These are phyloP conservation scores for Saitozyma sp. DNA, from an alignment of 768 basidiomycete species.

Conservation along the genomic window DNA sequence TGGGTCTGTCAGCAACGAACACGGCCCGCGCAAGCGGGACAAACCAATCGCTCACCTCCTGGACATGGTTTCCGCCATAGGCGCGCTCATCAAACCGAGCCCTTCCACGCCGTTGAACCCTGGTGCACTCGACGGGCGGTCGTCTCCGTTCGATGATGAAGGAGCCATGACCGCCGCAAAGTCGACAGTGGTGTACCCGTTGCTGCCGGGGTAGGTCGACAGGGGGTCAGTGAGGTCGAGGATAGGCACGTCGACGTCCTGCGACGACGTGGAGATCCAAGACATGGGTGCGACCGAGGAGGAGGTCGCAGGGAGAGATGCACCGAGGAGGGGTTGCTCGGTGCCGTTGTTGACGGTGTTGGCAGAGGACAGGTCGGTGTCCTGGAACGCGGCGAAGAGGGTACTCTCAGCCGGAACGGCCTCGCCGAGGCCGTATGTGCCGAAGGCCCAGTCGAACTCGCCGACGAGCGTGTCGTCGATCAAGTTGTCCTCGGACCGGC, in stretches of 20 bases:
- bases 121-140: constrained; percentile 36
- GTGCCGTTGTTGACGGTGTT: not conserved
- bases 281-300: too few species aligned
- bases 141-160: not conserved
- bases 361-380: not conserved
- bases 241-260: not conserved
- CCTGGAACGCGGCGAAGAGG: constrained; percentile 37
- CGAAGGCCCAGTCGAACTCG: constrained; percentile 39
- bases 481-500: constrained; percentile 4
- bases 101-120: constrained; percentile 29
- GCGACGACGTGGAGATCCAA: too few species aligned
- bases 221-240: not conserved
- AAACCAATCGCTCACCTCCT: constrained; percentile 32
- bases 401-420: constrained; percentile 22
- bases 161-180: constrained; percentile 30
- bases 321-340: not conserved
- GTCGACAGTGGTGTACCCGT: constrained; percentile 14
- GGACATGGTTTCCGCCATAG: constrained; percentile 30
- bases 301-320: not conserved
- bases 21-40: not conserved
- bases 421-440: constrained; percentile 29
- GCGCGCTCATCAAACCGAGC: constrained; percentile 40
- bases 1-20: constrained; percentile 8
- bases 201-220: not conserved
- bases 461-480: constrained; percentile 29